Percentiles rank a stretch among this genome's conserved stretches.
Evolutionary conservation across 2,329 filamentous ascomycete genomes (phyloP).

Genomic region (Emmonsiellopsis sp.): DNA sequence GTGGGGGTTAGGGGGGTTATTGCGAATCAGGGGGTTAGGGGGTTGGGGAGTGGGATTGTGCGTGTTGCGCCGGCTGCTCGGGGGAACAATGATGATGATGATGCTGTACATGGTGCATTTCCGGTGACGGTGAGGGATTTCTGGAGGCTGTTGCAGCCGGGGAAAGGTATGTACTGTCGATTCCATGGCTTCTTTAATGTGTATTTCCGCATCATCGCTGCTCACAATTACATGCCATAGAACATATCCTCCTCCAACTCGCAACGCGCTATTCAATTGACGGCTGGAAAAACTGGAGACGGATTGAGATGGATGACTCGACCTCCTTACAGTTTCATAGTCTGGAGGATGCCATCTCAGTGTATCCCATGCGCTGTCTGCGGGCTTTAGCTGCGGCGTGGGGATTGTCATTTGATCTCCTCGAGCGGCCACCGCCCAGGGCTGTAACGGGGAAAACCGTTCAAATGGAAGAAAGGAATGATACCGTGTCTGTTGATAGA

Average conservation of each 20-base stretch:
- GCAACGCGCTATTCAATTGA: background rate
- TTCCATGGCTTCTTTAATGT: background rate
- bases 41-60: background rate
- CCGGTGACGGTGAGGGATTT: background rate
- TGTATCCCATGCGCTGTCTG: background rate
- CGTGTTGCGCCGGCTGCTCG: background rate
- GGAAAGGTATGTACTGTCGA: background rate
- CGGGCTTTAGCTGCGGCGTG: background rate
- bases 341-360: background rate
- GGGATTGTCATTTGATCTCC: background rate
- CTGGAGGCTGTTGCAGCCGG: background rate
- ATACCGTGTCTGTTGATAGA: too few relatives aligned
- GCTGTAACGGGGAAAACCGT: too few relatives aligned
- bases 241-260: background rate
- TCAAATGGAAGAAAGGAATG: too few relatives aligned
- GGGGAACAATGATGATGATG: background rate
- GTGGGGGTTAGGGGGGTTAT: background rate
- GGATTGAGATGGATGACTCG: background rate
- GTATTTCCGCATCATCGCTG: background rate
- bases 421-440: background rate
- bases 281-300: background rate
- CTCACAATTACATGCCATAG: background rate
- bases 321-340: background rate
- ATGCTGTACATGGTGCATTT: background rate
- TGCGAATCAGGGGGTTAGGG: background rate